Conservation (phyloP, 1,284 basidiomycete species). For the Ustilago tritici region DNA sequence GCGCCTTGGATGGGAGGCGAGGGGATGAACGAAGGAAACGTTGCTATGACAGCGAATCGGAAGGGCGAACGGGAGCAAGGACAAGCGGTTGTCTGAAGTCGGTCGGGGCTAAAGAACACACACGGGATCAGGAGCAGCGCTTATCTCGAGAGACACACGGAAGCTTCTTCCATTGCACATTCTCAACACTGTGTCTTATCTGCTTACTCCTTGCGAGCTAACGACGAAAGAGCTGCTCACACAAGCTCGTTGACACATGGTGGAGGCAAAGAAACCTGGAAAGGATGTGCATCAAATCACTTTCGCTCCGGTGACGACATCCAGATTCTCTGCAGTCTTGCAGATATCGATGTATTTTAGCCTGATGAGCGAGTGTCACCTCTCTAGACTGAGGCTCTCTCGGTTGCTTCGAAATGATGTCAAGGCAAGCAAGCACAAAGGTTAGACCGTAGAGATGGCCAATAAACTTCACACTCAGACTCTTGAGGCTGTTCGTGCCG, state of each 20-base stretch:
- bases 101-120: background rate
- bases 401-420: too few relatives aligned
- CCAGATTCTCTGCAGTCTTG: background rate
- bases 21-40: background rate
- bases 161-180: background rate
- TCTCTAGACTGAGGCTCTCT: background rate
- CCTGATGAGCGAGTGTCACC: background rate
- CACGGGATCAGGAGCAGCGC: background rate
- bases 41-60: background rate
- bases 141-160: background rate
- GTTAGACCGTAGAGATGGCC: too few relatives aligned
- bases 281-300: background rate
- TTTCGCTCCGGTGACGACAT: background rate
- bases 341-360: background rate
- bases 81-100: background rate
- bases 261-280: slow-evolving; percentile 1
- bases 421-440: too few relatives aligned
- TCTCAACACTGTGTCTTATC: background rate
- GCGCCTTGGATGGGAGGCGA: background rate
- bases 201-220: background rate
- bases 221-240: background rate
- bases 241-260: background rate
- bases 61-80: background rate
- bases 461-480: background rate
- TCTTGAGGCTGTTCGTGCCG: background rate